phyloP scores from a whole-genome alignment of 1,139 yeast species.

The Protomyces inouyei region DNA sequence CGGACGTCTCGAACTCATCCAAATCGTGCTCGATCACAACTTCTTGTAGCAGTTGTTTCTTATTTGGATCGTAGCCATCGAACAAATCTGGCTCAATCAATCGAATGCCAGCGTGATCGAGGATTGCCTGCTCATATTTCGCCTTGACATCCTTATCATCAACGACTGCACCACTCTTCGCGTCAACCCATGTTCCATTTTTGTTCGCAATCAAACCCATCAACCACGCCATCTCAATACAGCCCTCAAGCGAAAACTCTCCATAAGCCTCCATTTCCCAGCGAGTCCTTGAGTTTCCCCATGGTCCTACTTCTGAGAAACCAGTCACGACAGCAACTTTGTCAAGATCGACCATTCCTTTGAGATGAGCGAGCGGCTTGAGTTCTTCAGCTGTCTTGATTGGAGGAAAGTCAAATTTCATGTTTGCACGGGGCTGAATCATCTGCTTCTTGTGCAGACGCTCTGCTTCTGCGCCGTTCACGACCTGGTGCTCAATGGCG shows the following conservation, averaged over 20 bases:
- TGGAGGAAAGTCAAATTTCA: slow-evolving; percentile 87
- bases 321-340: slow-evolving; percentile 92
- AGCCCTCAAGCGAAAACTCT: slow-evolving; percentile 95
- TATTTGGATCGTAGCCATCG: slow-evolving; percentile 87
- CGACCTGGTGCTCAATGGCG: slow-evolving; percentile 85
- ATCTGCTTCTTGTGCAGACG: slow-evolving; percentile 71
- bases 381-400: slow-evolving; percentile 72
- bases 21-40: slow-evolving; percentile 92
- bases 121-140: slow-evolving; percentile 80
- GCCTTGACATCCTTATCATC: slow-evolving; percentile 90
- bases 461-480: slow-evolving; percentile 86
- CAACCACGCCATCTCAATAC: slow-evolving; percentile 99
- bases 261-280: slow-evolving; percentile 99
- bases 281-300: slow-evolving; percentile 98
- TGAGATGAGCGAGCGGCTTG: slow-evolving; percentile 62
- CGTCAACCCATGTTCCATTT: slow-evolving; percentile 95
- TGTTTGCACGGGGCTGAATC: slow-evolving; percentile 88
- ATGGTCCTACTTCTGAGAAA: slow-evolving; percentile 97
- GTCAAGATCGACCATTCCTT: slow-evolving; percentile 88
- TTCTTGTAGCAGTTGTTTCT: slow-evolving; percentile 90
- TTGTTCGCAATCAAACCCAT: slow-evolving; percentile 96
- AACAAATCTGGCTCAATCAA: slow-evolving; percentile 92
- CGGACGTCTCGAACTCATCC: slow-evolving; percentile 91
- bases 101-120: slow-evolving; percentile 94
- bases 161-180: slow-evolving; percentile 86